Conservation (phyloP, 179 eudicot genomes). For the Beta corolliflora region DNA sequence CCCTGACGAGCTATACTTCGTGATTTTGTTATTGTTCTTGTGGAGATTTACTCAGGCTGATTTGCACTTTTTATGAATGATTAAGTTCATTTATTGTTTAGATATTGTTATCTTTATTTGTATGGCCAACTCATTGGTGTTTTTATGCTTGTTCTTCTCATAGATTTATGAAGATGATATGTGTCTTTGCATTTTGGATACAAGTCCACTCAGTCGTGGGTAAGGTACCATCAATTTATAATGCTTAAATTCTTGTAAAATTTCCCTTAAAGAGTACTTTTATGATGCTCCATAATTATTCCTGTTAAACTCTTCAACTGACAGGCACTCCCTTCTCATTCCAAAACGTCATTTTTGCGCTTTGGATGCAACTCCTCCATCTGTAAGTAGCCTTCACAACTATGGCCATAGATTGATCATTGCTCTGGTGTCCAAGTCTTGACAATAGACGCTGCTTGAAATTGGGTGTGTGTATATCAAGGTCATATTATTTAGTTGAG, state of each 20-base stretch:
- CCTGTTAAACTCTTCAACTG: slow-evolving; percentile 12
- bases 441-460: not conserved
- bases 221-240: slow-evolving; percentile 70
- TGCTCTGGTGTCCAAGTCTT: not conserved
- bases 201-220: slow-evolving; percentile 88
- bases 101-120: slow-evolving; percentile 1
- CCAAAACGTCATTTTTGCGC: slow-evolving; percentile 80
- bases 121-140: slow-evolving; percentile 13
- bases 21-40: not conserved
- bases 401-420: not conserved
- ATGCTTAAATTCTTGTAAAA: slow-evolving; percentile 20
- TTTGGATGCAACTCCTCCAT: slow-evolving; percentile 81
- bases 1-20: not conserved
- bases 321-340: slow-evolving; percentile 82
- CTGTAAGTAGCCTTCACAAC: slow-evolving; percentile 54
- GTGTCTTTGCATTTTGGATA: slow-evolving; percentile 93
- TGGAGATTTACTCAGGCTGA: too few species aligned
- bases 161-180: slow-evolving; percentile 80
- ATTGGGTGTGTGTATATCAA: not conserved
- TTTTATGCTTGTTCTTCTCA: slow-evolving; percentile 19
- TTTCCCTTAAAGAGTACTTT: not conserved
- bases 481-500: not conserved
- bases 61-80: not conserved
- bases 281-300: slow-evolving; percentile 5
- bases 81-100: slow-evolving; percentile 7